Percentiles rank a stretch among this genome's conserved stretches.
These are phyloP conservation scores for Russula griseocarnosa DNA, from an alignment of 768 basidiomycete species.

Conservation along the genomic window DNA sequence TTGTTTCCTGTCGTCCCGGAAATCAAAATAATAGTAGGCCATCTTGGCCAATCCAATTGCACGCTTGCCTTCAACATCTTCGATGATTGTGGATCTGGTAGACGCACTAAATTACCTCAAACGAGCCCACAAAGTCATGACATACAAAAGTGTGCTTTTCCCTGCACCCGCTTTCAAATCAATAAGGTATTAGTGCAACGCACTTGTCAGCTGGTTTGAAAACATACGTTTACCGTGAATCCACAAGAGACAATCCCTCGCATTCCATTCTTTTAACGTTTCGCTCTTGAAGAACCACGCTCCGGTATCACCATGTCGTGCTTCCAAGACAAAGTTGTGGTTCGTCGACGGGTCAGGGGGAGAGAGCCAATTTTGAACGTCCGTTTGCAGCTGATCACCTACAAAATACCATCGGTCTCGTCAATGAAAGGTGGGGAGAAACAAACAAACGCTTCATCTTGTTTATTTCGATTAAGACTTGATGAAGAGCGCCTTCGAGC, in stretches of 20 bases:
- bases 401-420: background rate
- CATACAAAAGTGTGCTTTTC: slow-evolving; percentile 17
- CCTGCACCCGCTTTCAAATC: slow-evolving; percentile 3
- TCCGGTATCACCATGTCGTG: background rate
- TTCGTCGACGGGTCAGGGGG: background rate
- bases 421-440: background rate
- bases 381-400: slow-evolving; percentile 8
- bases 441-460: background rate
- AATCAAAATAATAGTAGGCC: slow-evolving; percentile 6
- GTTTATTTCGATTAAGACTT: no score
- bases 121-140: background rate
- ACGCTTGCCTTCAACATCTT: slow-evolving; percentile 1
- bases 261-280: background rate
- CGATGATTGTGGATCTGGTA: slow-evolving; percentile 6
- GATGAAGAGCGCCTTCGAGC: background rate
- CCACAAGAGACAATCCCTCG: slow-evolving; percentile 6
- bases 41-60: background rate
- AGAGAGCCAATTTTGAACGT: background rate
- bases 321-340: background rate
- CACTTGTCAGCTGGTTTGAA: fast-evolving
- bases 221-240: slow-evolving; percentile 16
- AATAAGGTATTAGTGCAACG: background rate
- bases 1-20: slow-evolving; percentile 1
- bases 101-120: background rate
- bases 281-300: background rate